Evolutionary conservation across 2,329 filamentous ascomycete genomes (phyloP), one percentile per base, ranked within the genome.

Genomic region (Fusarium staphyleae): DNA sequence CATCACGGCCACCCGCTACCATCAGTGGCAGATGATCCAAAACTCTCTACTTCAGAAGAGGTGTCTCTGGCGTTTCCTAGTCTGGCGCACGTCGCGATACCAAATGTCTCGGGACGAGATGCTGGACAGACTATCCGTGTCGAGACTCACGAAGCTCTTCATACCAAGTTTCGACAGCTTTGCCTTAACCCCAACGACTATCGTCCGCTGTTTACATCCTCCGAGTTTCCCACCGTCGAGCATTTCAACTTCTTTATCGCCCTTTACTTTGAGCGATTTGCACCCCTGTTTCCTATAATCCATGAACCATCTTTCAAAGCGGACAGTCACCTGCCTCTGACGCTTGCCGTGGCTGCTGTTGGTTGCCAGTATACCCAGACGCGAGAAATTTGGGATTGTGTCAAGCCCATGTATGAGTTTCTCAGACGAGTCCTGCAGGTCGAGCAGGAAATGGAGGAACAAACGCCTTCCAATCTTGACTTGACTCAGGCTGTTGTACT

Each of bases 261-360:
- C 5, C 61, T 74, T 1, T 74, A 68, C 37, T 72, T 72, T 44
- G 58, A 68, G 13, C 57, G 72, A 26, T 72, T 74, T 33, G 62
- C 71, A 44, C 60, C 65, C 1, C 66, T 71, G 5, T 32, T 74
- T 5, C 69, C 72, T 2, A 66, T 74, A 13, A 61, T 72, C 0
- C 67, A 74, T 28, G 36, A 52, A 7, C 52, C 28, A 0, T 11
- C 54, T 2, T 41, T 49, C 1, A 44, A 51, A 3, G 6, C 60
- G 0, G 58, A 65, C 2, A 44, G 60, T 0, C 42, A 51, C 11
- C 69, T 65, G 67, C 28, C 62, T 3, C 42, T 69, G 8, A 47
- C 64, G 2, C 19, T 69, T 0, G 64, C 66, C 0, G 55, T 70
- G 3, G 57, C 56, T 2, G 48, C 64, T 4, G 37, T 67, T 4